A percentile compares a stretch with the other conserved stretches of the same genome.
phyloP scores from a whole-genome alignment of 345 rosid species.

The Sisymbrium irio region DNA sequence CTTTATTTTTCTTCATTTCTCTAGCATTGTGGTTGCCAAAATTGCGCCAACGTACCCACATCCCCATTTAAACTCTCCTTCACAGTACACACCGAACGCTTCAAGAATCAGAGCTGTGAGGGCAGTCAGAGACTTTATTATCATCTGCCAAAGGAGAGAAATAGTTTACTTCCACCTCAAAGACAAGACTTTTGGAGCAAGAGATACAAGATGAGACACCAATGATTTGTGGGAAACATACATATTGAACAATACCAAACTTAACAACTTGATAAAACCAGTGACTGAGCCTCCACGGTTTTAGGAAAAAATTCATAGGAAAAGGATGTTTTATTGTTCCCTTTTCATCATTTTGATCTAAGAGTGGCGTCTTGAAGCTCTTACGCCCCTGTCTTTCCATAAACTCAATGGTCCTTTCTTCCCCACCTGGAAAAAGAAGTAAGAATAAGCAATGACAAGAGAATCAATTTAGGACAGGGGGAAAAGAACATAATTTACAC shows the following conservation, averaged over 20 bases:
- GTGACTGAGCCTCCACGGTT: conserved; percentile 92
- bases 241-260: conserved; percentile 98
- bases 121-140: conserved; percentile 80
- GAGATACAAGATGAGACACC: conserved; percentile 6
- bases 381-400: conserved; percentile 88
- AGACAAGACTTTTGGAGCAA: neutral
- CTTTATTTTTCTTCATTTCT: neutral
- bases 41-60: conserved; percentile 74
- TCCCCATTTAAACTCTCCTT: conserved; percentile 86
- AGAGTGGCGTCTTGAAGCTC: conserved; percentile 55
- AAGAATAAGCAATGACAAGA: neutral
- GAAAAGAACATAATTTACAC: neutral
- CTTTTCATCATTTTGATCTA: conserved; percentile 55
- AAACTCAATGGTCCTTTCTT: conserved; percentile 79
- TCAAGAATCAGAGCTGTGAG: conserved; percentile 85
- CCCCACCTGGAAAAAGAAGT: conserved; percentile 62
- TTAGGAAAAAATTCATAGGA: conserved; percentile 74
- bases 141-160: conserved; percentile 64
- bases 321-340: conserved; percentile 81
- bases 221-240: conserved; percentile 46
- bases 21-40: neutral
- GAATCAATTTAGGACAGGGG: neutral
- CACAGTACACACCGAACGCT: conserved; percentile 87
- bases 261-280: conserved; percentile 97
- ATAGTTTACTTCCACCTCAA: conserved; percentile 13